Evolutionary conservation across 2,329 filamentous ascomycete genomes (phyloP).

Genomic region (Cadophora gregata): DNA sequence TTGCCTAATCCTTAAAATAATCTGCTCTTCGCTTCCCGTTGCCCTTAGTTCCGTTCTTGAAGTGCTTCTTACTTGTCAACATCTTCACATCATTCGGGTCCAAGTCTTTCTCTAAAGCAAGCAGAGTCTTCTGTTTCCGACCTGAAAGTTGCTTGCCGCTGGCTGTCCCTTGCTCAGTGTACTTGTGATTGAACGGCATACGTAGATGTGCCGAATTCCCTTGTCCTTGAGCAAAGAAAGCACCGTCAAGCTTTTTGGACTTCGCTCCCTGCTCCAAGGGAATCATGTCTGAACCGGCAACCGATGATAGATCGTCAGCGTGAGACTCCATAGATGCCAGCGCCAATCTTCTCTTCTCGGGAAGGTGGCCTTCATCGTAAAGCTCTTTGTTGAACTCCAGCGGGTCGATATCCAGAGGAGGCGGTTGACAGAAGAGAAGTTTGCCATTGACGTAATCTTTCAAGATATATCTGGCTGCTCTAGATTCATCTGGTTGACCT

Average conservation of each 20-base stretch:
- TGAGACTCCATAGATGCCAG: constrained; percentile 52
- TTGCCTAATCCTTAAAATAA: constrained; percentile 44
- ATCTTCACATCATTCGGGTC: constrained; percentile 78
- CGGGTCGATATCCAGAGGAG: constrained; percentile 74
- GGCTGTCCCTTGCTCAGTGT: constrained; percentile 76
- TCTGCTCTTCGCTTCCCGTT: constrained; percentile 51
- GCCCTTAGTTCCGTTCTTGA: constrained; percentile 75
- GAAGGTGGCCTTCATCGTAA: constrained; percentile 83
- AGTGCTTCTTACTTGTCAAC: constrained; percentile 85
- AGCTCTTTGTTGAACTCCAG: constrained; percentile 86
- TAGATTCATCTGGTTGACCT: constrained; percentile 90
- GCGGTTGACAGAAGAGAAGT: constrained; percentile 88
- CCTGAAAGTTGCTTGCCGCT: constrained; percentile 76
- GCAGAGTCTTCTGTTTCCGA: constrained; percentile 80
- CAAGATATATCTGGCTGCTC: constrained; percentile 85
- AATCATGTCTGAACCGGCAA: constrained; percentile 56
- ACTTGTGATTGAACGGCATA: constrained; percentile 89
- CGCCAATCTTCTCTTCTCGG: constrained; percentile 76
- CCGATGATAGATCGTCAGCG: constrained; percentile 47
- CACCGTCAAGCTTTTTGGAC: constrained; percentile 78
- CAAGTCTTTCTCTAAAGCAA: constrained; percentile 83
- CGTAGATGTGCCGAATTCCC: constrained; percentile 69
- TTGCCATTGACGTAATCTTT: constrained; percentile 99
- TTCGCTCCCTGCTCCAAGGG: constrained; percentile 69
- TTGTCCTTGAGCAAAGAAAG: constrained; percentile 79